Conservation (phyloP, 441 rosid species). For the Bocquillonia castaneifolia region DNA sequence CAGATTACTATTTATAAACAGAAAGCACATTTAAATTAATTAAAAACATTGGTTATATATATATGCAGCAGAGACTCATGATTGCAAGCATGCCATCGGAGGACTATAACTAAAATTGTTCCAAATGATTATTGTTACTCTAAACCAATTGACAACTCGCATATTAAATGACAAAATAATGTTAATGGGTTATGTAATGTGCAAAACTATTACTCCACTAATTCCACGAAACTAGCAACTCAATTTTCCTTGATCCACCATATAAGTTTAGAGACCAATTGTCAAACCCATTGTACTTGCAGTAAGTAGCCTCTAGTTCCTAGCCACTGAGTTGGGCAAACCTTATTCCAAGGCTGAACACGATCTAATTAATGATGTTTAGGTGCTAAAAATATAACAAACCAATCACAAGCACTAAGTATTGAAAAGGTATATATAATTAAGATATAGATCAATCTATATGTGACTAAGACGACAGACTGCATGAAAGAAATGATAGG, state of each 20-base stretch:
- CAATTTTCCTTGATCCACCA: neutral
- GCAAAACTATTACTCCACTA: neutral
- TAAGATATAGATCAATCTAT: neutral
- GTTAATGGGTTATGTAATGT: too few relatives aligned
- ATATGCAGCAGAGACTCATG: neutral
- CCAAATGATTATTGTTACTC: too few relatives aligned
- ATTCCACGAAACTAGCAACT: neutral
- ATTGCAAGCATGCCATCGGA: too few relatives aligned
- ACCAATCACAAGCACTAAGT: neutral
- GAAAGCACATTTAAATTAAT: neutral
- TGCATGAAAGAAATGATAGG: neutral
- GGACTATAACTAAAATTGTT: too few relatives aligned
- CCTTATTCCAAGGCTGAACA: neutral
- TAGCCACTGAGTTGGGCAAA: neutral
- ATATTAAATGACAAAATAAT: neutral
- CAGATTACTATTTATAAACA: neutral
- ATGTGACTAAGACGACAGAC: neutral
- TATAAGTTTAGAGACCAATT: neutral
- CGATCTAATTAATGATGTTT: neutral
- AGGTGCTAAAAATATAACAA: neutral
- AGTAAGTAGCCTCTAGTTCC: neutral
- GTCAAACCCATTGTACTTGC: neutral
- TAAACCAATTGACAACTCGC: too few relatives aligned
- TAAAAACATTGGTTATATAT: neutral
- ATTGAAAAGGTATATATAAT: neutral